Evolutionary conservation across 139 green algal species (phyloP).

Genomic region (Pedinophyceae sp.): DNA sequence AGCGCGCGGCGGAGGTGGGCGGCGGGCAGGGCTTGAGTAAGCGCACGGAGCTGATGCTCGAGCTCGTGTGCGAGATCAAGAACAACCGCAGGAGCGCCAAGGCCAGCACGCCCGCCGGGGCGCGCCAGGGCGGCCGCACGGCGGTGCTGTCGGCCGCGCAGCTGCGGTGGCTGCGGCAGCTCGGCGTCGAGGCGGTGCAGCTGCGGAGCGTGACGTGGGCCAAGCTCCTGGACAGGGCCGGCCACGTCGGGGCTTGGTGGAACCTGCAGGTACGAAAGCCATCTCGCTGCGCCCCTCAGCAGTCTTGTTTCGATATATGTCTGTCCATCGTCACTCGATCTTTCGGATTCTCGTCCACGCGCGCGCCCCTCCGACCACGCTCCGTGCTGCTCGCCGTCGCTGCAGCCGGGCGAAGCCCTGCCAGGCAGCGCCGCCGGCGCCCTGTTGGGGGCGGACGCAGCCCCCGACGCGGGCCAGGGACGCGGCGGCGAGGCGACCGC

Average conservation of each 20-base stretch:
- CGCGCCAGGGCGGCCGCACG: neutral
- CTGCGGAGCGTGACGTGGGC: conserved; percentile 43
- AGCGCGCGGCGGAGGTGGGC: conserved; percentile 20
- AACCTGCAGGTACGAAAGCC: too few relatives aligned
- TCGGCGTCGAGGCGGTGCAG: conserved; percentile 33
- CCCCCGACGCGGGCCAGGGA: too few relatives aligned
- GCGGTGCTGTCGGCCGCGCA: conserved; percentile 20
- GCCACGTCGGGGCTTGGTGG: conserved; percentile 34
- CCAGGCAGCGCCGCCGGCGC: neutral
- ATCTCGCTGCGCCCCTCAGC: neutral
- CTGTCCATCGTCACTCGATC: neutral
- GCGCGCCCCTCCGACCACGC: neutral
- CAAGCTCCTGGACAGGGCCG: conserved; percentile 35
- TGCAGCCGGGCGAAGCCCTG: conserved; percentile 1
- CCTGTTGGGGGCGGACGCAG: conserved; percentile 3
- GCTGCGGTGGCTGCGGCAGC: conserved; percentile 31
- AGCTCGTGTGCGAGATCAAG: conserved; percentile 72
- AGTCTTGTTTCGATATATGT: neutral
- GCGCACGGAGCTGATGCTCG: conserved; percentile 49
- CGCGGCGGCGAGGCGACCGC: neutral
- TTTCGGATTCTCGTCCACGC: neutral
- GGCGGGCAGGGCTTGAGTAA: conserved; percentile 24
- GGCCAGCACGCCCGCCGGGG: conserved; percentile 3
- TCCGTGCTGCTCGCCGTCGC: neutral
- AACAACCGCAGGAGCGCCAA: conserved; percentile 42